phyloP scores from a whole-genome alignment of 108 stramenopile species.

The Mediolabrus comicus region DNA sequence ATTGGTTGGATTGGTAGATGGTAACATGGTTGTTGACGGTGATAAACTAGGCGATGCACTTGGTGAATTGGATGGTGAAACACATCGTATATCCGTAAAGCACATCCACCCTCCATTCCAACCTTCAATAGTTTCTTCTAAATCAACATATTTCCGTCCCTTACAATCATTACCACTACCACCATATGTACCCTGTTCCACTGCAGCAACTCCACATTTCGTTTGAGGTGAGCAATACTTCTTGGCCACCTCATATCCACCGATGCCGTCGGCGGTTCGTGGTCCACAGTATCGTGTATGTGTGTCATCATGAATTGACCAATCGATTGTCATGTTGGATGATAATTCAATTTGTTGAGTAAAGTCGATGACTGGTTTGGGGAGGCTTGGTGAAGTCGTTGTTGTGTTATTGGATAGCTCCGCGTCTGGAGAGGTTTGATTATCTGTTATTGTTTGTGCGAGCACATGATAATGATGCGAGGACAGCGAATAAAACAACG shows the following conservation, averaged over 20 bases:
- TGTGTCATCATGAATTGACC: background rate
- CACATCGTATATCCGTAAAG: background rate
- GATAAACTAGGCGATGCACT: background rate
- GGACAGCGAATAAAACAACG: no score
- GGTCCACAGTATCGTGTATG: conserved; percentile 3
- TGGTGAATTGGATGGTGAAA: background rate
- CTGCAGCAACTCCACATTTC: background rate
- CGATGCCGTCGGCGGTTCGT: background rate
- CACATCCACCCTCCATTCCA: background rate
- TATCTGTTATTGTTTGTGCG: no score
- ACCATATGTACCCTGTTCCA: background rate
- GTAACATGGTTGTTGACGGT: background rate
- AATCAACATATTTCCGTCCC: background rate
- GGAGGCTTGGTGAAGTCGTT: no score
- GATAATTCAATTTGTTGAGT: background rate
- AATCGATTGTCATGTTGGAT: background rate
- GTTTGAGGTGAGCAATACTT: background rate
- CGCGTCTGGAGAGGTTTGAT: no score
- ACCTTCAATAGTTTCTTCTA: background rate
- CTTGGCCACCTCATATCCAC: background rate
- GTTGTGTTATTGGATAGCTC: no score
- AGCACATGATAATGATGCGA: no score
- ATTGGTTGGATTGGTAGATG: background rate
- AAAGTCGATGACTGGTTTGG: background rate
- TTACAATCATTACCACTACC: background rate